Base-by-base conservation (phyloP, 352 stramenopile species). In the Lagenidium sp. region DNA sequence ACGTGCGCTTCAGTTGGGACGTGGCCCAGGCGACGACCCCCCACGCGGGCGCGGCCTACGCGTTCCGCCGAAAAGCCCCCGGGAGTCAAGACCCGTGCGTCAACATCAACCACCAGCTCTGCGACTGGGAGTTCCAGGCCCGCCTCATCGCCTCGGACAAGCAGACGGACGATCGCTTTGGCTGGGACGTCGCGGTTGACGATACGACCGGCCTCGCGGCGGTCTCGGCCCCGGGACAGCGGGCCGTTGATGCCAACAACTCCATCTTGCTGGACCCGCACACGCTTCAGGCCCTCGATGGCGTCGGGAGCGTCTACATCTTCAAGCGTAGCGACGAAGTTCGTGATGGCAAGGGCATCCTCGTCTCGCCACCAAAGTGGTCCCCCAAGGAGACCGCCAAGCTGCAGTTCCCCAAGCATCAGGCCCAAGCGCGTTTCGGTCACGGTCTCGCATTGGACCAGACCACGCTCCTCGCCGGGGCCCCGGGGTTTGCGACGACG, bases 1-100 rank as follows among this genome's bases (percentile, higher is more conserved):
- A 98, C 30, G 90, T 98, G 12, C 48, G 73, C 2, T 98, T 98
- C 52, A 85, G 70, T 43, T 98, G 94, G 95, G 55, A 85, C n/a
- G 48, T 81, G 8, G 49, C 55, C 5, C 80, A 94, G 51, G 42
- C 70, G 2, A 67, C 64, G 20, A 89, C 74, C 1, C 60, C 69
- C 0, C 68, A 62, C n/a, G 74, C 85, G 24, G 82, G 82, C 0
- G 76, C 73, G 16, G 82, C 77, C 1, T 96, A 95, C 49, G 63
- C 71, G 11, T 95, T 91, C 47, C 69, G 80, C 6, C 64, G 79
- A 25, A 80, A 85, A 15, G 78, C 75, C 0, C 66, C 68, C 11
- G 60, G 41, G 6, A 72, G 42, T 8, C 57, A 47, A 3, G 70
- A 87, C 26, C 65, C 71, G 24, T 93, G 76, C 28, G 46, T 79